phyloP scores from a whole-genome alignment of 2,329 filamentous ascomycete species.

The Setomelanomma holmii region DNA sequence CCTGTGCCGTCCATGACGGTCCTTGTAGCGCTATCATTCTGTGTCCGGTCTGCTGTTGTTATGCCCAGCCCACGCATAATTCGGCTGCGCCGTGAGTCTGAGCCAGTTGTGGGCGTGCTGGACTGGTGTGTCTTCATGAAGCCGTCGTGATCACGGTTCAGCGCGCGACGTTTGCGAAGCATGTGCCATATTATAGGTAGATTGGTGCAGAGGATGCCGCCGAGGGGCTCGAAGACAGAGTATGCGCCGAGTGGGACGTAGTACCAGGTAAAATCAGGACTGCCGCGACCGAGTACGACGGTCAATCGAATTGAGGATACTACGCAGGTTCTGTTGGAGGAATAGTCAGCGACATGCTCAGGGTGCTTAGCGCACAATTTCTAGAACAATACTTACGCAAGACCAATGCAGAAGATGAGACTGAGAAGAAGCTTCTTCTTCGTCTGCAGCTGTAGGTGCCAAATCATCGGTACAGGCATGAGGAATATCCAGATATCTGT shows the following conservation, averaged over 20 bases:
- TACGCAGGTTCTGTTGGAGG: slow-evolving; percentile 36
- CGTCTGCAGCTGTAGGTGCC: slow-evolving; percentile 41
- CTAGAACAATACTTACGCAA: slow-evolving; percentile 39
- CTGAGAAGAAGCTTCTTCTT: slow-evolving; percentile 43
- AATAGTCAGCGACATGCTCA: neutral
- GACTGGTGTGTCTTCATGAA: slow-evolving; percentile 25
- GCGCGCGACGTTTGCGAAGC: slow-evolving; percentile 31
- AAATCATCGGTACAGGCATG: slow-evolving; percentile 44
- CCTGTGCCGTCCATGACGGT: slow-evolving; percentile 21
- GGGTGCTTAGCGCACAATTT: neutral
- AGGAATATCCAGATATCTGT: slow-evolving; percentile 45
- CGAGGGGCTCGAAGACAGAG: slow-evolving; percentile 44
- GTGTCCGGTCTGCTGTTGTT: slow-evolving; percentile 29
- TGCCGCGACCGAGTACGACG: slow-evolving; percentile 39
- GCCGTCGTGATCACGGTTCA: slow-evolving; percentile 17
- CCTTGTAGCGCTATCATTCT: slow-evolving; percentile 29
- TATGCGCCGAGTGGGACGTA: slow-evolving; percentile 45
- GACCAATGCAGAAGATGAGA: slow-evolving; percentile 42
- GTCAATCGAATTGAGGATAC: slow-evolving; percentile 40
- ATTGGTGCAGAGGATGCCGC: slow-evolving; percentile 44
- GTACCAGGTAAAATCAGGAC: slow-evolving; percentile 43
- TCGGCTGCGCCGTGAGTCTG: slow-evolving; percentile 24
- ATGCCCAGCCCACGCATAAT: slow-evolving; percentile 30
- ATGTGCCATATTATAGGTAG: slow-evolving; percentile 46
- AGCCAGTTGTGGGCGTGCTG: slow-evolving; percentile 30